These are phyloP conservation scores for Quercus lobata DNA, from an alignment of 331 rosid genomes.

Conservation along the genomic window DNA sequence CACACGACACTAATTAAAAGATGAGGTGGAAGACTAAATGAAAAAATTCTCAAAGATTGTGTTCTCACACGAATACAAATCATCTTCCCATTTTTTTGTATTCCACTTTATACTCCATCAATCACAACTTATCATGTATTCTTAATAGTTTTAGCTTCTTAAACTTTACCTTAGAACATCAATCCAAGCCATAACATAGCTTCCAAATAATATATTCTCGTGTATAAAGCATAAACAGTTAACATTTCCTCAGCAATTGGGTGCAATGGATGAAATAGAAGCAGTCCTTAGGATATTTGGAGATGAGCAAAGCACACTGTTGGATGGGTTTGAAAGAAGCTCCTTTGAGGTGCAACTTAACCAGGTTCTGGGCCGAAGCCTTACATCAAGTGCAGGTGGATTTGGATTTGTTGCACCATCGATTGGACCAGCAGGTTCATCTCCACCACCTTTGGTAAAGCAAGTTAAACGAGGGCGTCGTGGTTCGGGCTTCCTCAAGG, in stretches of 20 bases:
- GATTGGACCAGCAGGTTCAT: conserved; percentile 2
- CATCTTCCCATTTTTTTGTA: too few relatives aligned
- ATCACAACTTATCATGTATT: too few relatives aligned
- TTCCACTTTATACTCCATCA: too few relatives aligned
- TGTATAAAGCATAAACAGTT: not conserved
- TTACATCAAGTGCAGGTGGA: conserved; percentile 45
- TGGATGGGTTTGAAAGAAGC: conserved; percentile 75
- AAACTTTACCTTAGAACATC: not conserved
- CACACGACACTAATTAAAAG: too few relatives aligned
- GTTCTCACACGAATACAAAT: too few relatives aligned
- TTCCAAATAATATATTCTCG: too few relatives aligned
- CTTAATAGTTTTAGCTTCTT: not conserved
- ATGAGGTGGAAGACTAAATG: too few relatives aligned
- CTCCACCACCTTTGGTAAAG: conserved; percentile 7
- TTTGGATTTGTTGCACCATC: conserved; percentile 5
- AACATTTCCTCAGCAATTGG: not conserved
- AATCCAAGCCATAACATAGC: conserved; percentile 2
- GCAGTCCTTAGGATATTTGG: conserved; percentile 59
- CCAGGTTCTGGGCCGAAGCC: conserved; percentile 52
- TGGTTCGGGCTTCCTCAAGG: conserved; percentile 36
- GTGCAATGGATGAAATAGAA: conserved; percentile 39
- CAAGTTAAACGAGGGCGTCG: conserved; percentile 30
- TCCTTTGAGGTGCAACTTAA: conserved; percentile 62
- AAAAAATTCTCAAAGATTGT: too few relatives aligned
- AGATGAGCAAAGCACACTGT: conserved; percentile 71